phyloP scores from a whole-genome alignment of 495 filamentous ascomycete species.

The Parathielavia appendiculata region DNA sequence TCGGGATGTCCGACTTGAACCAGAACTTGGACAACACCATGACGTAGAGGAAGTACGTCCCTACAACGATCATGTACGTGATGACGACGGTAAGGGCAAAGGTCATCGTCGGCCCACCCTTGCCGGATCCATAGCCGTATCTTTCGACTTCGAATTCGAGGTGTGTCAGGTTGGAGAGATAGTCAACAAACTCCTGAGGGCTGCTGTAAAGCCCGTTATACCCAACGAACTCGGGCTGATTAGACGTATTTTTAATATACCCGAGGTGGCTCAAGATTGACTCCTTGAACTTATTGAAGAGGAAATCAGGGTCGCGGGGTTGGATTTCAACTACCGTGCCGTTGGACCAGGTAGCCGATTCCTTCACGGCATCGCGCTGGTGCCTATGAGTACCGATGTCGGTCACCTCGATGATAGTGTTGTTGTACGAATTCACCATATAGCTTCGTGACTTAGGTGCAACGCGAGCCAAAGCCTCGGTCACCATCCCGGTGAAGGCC shows the following conservation, averaged over 20 bases:
- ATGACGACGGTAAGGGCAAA: not conserved
- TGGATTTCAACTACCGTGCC: not conserved
- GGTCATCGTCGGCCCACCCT: not conserved
- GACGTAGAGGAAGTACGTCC: not conserved
- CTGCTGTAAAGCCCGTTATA: not conserved
- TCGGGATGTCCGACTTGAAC: not conserved
- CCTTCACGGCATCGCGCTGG: not conserved
- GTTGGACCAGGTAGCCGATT: not conserved
- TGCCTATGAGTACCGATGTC: not conserved
- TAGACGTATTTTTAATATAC: no score
- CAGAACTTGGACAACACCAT: not conserved
- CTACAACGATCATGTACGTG: not conserved
- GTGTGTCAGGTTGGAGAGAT: not conserved
- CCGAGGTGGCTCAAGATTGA: no score
- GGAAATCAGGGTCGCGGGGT: not conserved
- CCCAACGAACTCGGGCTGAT: not conserved
- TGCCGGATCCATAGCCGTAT: constrained; percentile 1
- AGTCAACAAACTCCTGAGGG: not conserved
- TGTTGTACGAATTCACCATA: not conserved
- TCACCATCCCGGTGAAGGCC: not conserved
- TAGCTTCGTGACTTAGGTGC: not conserved
- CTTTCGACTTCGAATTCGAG: not conserved
- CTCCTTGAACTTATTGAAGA: not conserved
- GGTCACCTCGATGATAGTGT: not conserved
- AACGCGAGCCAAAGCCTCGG: not conserved